Evolutionary conservation across 108 stramenopile species (phyloP).

Genomic region (Cyclotella kingstonii): DNA sequence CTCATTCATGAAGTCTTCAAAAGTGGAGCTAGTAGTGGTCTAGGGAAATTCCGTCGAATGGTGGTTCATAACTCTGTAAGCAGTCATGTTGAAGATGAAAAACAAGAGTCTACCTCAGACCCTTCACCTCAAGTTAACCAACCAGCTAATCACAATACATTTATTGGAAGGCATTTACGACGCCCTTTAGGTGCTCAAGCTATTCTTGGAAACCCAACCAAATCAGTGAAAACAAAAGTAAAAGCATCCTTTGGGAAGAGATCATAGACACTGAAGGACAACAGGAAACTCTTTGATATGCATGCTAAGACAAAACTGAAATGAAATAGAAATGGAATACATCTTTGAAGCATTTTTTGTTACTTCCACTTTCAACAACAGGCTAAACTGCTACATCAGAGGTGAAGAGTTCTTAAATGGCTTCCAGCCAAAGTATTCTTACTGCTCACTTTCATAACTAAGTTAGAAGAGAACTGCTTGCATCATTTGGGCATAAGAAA

Average conservation of each 20-base stretch:
- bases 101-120: background rate
- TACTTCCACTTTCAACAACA: too few species aligned
- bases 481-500: too few species aligned
- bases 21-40: constrained; percentile 51
- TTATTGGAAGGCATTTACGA: constrained; percentile 10
- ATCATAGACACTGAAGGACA: background rate
- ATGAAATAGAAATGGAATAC: too few species aligned
- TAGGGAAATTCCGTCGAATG: constrained; percentile 37
- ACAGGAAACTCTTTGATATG: background rate
- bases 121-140: background rate
- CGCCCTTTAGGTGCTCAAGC: constrained; percentile 26
- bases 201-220: constrained; percentile 22
- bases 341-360: too few species aligned
- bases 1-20: constrained; percentile 48
- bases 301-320: too few species aligned
- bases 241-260: constrained; percentile 11
- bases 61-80: constrained; percentile 16
- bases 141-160: constrained; percentile 2
- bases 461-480: too few species aligned
- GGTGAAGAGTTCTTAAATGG: too few species aligned
- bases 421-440: too few species aligned
- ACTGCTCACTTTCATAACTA: too few species aligned
- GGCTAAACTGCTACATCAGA: too few species aligned
- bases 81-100: background rate
- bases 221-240: constrained; percentile 8